Percentiles rank a stretch among this genome's conserved stretches.
Conservation (phyloP, 306 rosid species). For the Rosa rugosa region DNA sequence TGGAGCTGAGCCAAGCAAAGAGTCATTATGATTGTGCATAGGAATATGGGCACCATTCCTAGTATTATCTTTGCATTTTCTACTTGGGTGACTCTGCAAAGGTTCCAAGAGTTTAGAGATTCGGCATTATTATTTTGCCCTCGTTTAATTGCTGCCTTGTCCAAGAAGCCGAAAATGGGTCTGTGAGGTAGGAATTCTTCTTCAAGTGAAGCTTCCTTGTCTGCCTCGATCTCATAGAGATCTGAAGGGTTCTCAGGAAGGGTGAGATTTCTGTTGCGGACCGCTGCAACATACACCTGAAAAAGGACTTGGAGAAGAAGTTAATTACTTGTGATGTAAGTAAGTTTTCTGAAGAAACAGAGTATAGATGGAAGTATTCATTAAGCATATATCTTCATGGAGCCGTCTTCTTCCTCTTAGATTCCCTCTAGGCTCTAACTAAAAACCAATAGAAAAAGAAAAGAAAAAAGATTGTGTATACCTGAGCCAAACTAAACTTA, state of each 20-base stretch:
- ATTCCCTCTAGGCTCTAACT: neutral
- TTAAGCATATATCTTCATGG: neutral
- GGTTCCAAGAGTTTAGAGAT: conserved; percentile 64
- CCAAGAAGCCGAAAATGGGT: conserved; percentile 68
- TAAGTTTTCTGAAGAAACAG: neutral
- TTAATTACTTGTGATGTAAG: conserved; percentile 8
- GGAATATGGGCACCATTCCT: conserved; percentile 73
- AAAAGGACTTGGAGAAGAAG: conserved; percentile 13
- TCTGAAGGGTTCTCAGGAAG: conserved; percentile 67
- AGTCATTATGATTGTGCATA: conserved; percentile 90
- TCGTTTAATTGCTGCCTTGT: conserved; percentile 74
- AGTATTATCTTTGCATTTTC: conserved; percentile 79
- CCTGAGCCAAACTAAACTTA: neutral
- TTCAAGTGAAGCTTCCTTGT: conserved; percentile 61
- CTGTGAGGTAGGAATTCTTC: conserved; percentile 74
- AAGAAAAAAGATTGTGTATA: neutral
- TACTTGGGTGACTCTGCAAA: conserved; percentile 90
- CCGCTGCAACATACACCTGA: conserved; percentile 83
- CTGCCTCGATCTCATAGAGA: conserved; percentile 62
- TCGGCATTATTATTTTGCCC: conserved; percentile 28
- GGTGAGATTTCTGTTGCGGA: conserved; percentile 65
- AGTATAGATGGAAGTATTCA: neutral
- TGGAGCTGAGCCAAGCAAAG: conserved; percentile 94
- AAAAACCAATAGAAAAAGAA: neutral
- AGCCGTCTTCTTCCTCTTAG: neutral